Evolutionary conservation across 2,329 filamentous ascomycete species (phyloP).

Genomic region (Beauveria scarabaeidicola): DNA sequence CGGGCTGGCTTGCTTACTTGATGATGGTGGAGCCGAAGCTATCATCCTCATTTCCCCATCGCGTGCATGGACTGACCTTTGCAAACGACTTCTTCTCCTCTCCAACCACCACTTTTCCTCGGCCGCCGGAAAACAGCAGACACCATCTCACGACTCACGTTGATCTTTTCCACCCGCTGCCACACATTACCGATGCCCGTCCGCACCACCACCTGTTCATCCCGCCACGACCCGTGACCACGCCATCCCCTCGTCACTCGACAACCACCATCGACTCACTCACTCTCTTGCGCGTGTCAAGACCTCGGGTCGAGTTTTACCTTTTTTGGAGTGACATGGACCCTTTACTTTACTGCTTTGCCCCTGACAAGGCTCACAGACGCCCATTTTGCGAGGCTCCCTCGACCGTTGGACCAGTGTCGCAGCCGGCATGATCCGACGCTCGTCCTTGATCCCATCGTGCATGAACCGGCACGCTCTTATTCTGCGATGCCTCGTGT

Average conservation of each 20-base stretch:
- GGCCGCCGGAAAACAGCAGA: too few species aligned
- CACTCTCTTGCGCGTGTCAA: background rate
- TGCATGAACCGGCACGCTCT: background rate
- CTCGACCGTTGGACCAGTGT: background rate
- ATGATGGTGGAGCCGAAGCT: too few species aligned
- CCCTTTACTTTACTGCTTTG: background rate
- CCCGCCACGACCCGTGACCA: slow-evolving; percentile 5
- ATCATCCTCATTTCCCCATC: too few species aligned
- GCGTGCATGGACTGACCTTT: too few species aligned
- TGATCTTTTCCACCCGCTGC: background rate
- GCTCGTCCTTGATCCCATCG: background rate
- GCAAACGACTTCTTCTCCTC: too few species aligned
- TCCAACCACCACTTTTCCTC: too few species aligned
- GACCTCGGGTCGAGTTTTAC: background rate
- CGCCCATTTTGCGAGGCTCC: background rate
- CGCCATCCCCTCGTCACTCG: background rate
- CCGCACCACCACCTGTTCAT: background rate
- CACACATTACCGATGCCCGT: background rate
- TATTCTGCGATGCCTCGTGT: background rate
- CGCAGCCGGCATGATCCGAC: slow-evolving; percentile 7
- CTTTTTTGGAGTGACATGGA: background rate
- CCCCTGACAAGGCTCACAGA: background rate
- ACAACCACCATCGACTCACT: background rate
- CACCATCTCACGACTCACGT: too few species aligned
- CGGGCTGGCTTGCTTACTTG: too few species aligned